Percentiles rank a stretch among this genome's conserved stretches.
Evolutionary conservation across 192 early-diverging fungal species (phyloP).

Genomic region (Mortierella antarctica): DNA sequence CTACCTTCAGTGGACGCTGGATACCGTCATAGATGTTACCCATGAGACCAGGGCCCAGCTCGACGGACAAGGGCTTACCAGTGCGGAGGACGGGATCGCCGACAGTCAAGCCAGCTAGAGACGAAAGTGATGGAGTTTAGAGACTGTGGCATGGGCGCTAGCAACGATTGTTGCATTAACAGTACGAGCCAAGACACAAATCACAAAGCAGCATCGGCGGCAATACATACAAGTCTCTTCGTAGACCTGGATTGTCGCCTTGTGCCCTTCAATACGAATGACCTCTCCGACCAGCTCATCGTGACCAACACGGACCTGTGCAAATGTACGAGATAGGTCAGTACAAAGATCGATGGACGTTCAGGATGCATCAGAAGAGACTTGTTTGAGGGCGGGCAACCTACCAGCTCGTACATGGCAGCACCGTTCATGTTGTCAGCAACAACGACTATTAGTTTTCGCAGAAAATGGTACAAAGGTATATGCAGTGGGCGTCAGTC

Average conservation of each 20-base stretch:
- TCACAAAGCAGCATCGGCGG: not conserved
- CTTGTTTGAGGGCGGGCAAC: conserved; percentile 1
- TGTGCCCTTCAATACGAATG: conserved; percentile 98
- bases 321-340: not conserved
- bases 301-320: conserved; percentile 95
- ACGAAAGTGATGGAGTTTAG: not conserved
- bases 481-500: not conserved
- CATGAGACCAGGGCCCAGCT: conserved; percentile 97
- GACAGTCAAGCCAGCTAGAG: conserved; percentile 92
- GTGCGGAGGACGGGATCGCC: conserved; percentile 99
- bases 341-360: not conserved
- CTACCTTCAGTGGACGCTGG: conserved; percentile 94
- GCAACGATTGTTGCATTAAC: not conserved
- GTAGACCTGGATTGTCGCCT: conserved; percentile 99
- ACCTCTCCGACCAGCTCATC: conserved; percentile 98
- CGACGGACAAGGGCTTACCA: conserved; percentile 97
- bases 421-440: conserved; percentile 98
- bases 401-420: conserved; percentile 98
- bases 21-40: conserved; percentile 99
- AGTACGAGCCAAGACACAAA: not conserved
- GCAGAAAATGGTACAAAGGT: conserved; percentile 1
- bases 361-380: not conserved
- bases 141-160: not conserved
- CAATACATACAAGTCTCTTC: conserved; percentile 90
- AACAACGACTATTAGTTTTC: conserved; percentile 83